Conservation (phyloP, 345 rosid genomes). For the Arabidopsis suecica region DNA sequence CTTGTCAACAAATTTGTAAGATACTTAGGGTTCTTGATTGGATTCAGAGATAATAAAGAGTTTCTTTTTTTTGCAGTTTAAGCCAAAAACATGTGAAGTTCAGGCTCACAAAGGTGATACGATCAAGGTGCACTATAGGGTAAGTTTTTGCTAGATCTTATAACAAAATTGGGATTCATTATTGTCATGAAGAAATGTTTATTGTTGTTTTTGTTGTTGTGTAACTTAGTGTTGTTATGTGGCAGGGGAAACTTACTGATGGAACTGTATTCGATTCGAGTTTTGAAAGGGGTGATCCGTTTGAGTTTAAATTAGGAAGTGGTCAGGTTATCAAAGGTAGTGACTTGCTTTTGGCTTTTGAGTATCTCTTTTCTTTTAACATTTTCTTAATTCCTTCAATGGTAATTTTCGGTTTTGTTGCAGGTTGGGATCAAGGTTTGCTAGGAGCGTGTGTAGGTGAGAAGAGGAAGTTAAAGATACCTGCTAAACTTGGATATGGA, state of each 20-base stretch:
- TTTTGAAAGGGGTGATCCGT: constrained; percentile 94
- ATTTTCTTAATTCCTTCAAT: neutral
- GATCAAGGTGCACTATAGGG: constrained; percentile 89
- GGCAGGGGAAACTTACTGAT: constrained; percentile 92
- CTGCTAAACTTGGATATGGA: constrained; percentile 92
- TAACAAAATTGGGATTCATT: neutral
- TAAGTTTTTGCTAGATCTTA: constrained; percentile 43
- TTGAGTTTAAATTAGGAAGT: constrained; percentile 88
- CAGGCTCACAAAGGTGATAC: constrained; percentile 93
- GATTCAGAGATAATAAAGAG: neutral
- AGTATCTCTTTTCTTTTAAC: neutral
- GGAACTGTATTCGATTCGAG: constrained; percentile 97
- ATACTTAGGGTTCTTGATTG: neutral
- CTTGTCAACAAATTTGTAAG: neutral
- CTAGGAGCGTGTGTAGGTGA: constrained; percentile 88
- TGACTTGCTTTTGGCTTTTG: neutral
- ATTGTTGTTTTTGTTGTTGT: constrained; percentile 3
- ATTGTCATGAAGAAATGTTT: neutral
- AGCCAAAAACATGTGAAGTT: constrained; percentile 73
- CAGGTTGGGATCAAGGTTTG: constrained; percentile 99
- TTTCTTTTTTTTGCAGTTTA: constrained; percentile 48
- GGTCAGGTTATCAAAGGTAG: constrained; percentile 96
- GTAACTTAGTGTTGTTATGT: constrained; percentile 15
- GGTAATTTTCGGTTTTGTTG: constrained; percentile 9
- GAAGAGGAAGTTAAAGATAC: constrained; percentile 92